Evolutionary conservation across 1,284 basidiomycete genomes (phyloP), one percentile per base, ranked within the genome.

Genomic region (Neolentinus lepideus): DNA sequence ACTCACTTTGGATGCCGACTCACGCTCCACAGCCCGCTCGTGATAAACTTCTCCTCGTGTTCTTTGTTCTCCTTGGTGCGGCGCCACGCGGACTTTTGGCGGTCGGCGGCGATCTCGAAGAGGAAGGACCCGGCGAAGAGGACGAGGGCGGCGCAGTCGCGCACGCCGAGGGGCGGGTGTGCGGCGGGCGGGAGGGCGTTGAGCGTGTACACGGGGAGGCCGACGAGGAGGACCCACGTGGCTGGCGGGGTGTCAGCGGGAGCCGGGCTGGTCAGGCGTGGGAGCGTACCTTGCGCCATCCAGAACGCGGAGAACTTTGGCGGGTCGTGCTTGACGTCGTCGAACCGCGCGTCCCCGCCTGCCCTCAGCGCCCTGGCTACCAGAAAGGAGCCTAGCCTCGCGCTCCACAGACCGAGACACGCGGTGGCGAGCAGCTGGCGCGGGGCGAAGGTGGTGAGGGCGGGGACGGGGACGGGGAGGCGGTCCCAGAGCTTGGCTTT

Each of bases 1-100:
- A 68, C 78, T 52, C 67, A 89, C 87, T 91, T 92, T 33, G 89
- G 89, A 63, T 92, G 90, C 33, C 90, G 72, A 59, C 81, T 85
- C 57, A 84, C 69, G 38, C 77, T 72, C 89, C 90, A 93, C 10
- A 91, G 69, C 0, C 90, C 90, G 27, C 71, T 74, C 3, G 75
- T 78, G 61, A 92, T 87, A 65, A 92, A 92, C 62, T 81, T 77
- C 62, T 92, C 85, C 47, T 86, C 78, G 64, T 92, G 89, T 60
- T 84, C 71, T 63, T 87, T 87, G 11, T 71, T 73, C n/a, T 85
- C 73, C 64, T 84, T 87, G 2, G 74, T 78, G 24, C 69, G 68
- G 52, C 85, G 73, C 90, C 90, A 92, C 1, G 70, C 66, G 4
- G 78, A 72, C 69, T 92, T 92, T 69, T 92, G 88, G 50, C 70